phyloP scores from a whole-genome alignment of 805 yeast genomes.

The Hanseniaspora lachancei region DNA sequence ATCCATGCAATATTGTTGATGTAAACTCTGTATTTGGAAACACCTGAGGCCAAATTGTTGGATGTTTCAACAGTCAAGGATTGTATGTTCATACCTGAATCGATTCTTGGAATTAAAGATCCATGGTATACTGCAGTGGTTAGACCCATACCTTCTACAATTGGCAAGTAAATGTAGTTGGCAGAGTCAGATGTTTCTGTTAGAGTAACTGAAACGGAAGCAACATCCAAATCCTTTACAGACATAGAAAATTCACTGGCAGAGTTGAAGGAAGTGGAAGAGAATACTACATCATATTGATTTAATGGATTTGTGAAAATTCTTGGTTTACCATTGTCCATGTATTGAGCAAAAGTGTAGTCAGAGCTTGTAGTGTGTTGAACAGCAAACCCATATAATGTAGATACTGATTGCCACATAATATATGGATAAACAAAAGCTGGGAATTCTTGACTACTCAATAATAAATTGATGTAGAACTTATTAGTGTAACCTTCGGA shows the following conservation, averaged over 20 bases:
- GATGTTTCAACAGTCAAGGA: slow-evolving; percentile 28
- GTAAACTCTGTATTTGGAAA: slow-evolving; percentile 41
- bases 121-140: slow-evolving; percentile 41
- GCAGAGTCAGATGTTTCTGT: slow-evolving; percentile 19
- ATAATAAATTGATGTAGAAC: slow-evolving; percentile 53
- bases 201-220: slow-evolving; percentile 39
- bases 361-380: slow-evolving; percentile 39
- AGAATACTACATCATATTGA: slow-evolving; percentile 41
- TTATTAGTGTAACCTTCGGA: slow-evolving; percentile 56
- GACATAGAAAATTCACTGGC: slow-evolving; percentile 29
- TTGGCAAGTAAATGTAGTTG: slow-evolving; percentile 35
- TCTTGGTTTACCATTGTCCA: slow-evolving; percentile 31
- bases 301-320: slow-evolving; percentile 44
- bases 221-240: slow-evolving; percentile 36
- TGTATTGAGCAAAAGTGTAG: slow-evolving; percentile 35
- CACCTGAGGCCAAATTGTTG: slow-evolving; percentile 26
- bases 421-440: slow-evolving; percentile 58
- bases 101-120: slow-evolving; percentile 33
- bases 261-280: slow-evolving; percentile 37
- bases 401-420: slow-evolving; percentile 38
- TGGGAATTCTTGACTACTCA: slow-evolving; percentile 41
- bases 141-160: slow-evolving; percentile 52
- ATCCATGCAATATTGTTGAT: slow-evolving; percentile 41
- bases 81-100: slow-evolving; percentile 35
- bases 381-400: slow-evolving; percentile 47